A percentile compares a stretch with the other conserved stretches of the same genome.
Evolutionary conservation across 108 stramenopile species (phyloP).

Genomic region (Nitzschia sp.): DNA sequence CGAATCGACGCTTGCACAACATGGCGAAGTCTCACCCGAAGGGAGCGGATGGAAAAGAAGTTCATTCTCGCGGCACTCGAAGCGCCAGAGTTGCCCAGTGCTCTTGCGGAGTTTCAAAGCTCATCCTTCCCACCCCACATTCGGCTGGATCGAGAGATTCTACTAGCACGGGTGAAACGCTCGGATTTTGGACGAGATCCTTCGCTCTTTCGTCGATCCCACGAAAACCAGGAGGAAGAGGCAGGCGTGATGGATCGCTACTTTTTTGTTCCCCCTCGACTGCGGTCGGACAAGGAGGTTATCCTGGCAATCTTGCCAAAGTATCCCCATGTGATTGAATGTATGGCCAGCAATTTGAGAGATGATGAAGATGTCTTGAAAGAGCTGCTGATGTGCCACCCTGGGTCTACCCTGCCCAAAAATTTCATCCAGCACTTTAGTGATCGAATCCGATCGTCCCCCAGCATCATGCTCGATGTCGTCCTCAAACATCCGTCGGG

Average conservation of each 20-base stretch:
- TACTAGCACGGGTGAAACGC: slow-evolving; percentile 25
- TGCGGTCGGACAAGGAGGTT: slow-evolving; percentile 33
- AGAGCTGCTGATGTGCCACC: not conserved
- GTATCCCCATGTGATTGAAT: slow-evolving; percentile 22
- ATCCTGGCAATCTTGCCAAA: slow-evolving; percentile 18
- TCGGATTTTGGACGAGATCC: slow-evolving; percentile 15
- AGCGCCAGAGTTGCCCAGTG: slow-evolving; percentile 17
- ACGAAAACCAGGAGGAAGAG: not conserved
- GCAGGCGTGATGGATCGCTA: not conserved
- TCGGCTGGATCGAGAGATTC: slow-evolving; percentile 29
- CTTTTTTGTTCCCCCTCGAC: slow-evolving; percentile 28
- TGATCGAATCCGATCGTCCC: slow-evolving; percentile 23
- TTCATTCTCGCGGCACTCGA: slow-evolving; percentile 38
- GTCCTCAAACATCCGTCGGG: slow-evolving; percentile 13
- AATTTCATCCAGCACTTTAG: slow-evolving; percentile 34
- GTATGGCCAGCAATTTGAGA: slow-evolving; percentile 13
- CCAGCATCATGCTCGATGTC: slow-evolving; percentile 10
- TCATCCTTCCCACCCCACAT: slow-evolving; percentile 14
- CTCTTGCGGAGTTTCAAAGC: slow-evolving; percentile 25
- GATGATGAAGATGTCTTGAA: slow-evolving; percentile 32
- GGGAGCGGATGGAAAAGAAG: slow-evolving; percentile 23
- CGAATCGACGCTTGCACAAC: slow-evolving; percentile 22
- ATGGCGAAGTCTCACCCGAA: slow-evolving; percentile 13
- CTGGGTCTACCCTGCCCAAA: slow-evolving; percentile 3
- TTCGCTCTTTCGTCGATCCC: not conserved